These are phyloP conservation scores for Vicia villosa DNA, from an alignment of 306 rosid species.

Conservation along the genomic window DNA sequence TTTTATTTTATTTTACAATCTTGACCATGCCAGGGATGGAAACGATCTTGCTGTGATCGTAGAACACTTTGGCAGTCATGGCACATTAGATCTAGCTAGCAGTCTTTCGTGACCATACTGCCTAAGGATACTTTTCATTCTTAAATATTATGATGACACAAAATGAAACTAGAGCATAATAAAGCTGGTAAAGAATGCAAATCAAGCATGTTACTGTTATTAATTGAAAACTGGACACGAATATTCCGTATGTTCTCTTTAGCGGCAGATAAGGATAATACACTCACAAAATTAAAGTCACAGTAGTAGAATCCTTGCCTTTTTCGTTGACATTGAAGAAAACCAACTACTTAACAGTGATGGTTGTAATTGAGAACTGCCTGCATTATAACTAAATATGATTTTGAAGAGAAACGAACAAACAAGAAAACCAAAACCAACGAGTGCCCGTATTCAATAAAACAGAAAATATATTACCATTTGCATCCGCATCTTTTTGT, in stretches of 20 bases:
- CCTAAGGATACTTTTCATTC: constrained; percentile 15
- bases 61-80: too few species aligned
- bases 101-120: too few species aligned
- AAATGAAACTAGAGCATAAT: constrained; percentile 14
- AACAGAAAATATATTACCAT: constrained; percentile 54
- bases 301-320: constrained; percentile 42
- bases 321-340: constrained; percentile 76
- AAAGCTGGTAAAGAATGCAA: constrained; percentile 17
- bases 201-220: constrained; percentile 10
- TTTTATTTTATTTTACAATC: too few species aligned
- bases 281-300: not conserved
- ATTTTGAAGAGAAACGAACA: constrained; percentile 6
- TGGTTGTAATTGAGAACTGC: constrained; percentile 49
- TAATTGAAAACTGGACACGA: constrained; percentile 25
- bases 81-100: too few species aligned
- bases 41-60: too few species aligned
- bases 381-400: constrained; percentile 51
- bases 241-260: constrained; percentile 21
- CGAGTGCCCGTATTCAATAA: constrained; percentile 22
- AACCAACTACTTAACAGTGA: constrained; percentile 73
- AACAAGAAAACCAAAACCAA: constrained; percentile 13
- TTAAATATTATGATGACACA: constrained; percentile 12
- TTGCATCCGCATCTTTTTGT: constrained; percentile 51
- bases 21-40: too few species aligned
- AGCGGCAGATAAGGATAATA: constrained; percentile 25